These are phyloP conservation scores for Penicillium silybi DNA, from an alignment of 495 filamentous ascomycete species.

Conservation along the genomic window DNA sequence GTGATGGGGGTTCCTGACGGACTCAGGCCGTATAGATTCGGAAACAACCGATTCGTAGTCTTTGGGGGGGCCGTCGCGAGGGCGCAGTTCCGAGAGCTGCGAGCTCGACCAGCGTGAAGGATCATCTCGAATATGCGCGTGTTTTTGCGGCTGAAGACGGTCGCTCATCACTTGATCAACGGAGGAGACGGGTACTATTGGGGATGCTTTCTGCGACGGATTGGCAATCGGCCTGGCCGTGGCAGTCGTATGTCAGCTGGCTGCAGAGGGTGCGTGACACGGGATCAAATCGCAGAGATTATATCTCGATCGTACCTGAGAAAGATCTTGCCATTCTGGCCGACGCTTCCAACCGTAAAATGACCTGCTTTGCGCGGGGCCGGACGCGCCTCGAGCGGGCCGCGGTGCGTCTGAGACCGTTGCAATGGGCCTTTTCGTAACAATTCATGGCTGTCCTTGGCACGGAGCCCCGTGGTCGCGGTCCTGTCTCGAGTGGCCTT, in stretches of 20 bases:
- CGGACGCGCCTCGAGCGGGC: constrained; percentile 30
- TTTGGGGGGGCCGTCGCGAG: constrained; percentile 25
- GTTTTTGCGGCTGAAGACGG: constrained; percentile 22
- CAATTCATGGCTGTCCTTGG: constrained; percentile 47
- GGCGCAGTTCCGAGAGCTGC: constrained; percentile 44
- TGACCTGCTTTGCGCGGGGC: constrained; percentile 58
- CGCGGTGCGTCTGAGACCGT: constrained; percentile 31
- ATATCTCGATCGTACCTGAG: constrained; percentile 63
- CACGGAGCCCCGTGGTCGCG: constrained; percentile 34
- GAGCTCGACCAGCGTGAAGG: constrained; percentile 44
- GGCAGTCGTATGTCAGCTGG: constrained; percentile 23
- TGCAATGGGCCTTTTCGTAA: constrained; percentile 41
- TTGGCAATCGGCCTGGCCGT: constrained; percentile 50
- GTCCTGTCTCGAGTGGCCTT: constrained; percentile 30
- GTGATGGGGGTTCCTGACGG: constrained; percentile 30
- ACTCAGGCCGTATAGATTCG: constrained; percentile 24
- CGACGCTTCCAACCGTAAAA: constrained; percentile 92
- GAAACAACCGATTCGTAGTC: constrained; percentile 29
- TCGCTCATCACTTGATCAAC: constrained; percentile 36
- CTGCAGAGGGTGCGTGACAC: constrained; percentile 16
- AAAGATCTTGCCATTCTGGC: constrained; percentile 90
- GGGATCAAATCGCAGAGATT: constrained; percentile 13
- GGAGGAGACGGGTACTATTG: constrained; percentile 26
- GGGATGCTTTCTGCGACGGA: constrained; percentile 30
- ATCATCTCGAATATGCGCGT: constrained; percentile 22